A percentile compares a stretch with the other conserved stretches of the same genome.
These are phyloP conservation scores for Saccharomyces pastorianus DNA, from an alignment of 1,139 yeast genomes.

Conservation along the genomic window DNA sequence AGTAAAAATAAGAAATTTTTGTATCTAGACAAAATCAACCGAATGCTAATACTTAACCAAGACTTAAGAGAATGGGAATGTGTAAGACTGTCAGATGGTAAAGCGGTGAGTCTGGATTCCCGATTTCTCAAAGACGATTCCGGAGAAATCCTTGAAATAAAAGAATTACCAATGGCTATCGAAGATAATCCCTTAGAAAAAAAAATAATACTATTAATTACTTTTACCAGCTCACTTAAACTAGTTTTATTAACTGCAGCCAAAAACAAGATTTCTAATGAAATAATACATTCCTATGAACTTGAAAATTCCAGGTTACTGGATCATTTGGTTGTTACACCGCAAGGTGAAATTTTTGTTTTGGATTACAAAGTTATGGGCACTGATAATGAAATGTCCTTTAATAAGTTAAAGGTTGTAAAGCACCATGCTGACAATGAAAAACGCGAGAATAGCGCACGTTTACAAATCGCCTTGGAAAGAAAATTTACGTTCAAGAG, in stretches of 20 bases:
- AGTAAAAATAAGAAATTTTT: slow-evolving; percentile 19
- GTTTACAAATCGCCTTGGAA: background rate
- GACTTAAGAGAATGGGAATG: slow-evolving; percentile 23
- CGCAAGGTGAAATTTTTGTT: background rate
- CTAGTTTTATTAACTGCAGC: slow-evolving; percentile 5
- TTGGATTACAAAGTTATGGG: background rate
- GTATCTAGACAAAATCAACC: slow-evolving; percentile 18
- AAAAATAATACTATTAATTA: background rate
- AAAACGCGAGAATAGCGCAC: background rate
- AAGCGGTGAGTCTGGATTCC: slow-evolving; percentile 15
- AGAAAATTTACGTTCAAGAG: slow-evolving; percentile 7
- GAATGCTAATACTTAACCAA: slow-evolving; percentile 22
- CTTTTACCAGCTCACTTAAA: slow-evolving; percentile 10
- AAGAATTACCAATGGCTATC: slow-evolving; percentile 7
- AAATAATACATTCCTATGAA: background rate
- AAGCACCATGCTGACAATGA: background rate
- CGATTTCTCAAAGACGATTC: slow-evolving; percentile 6
- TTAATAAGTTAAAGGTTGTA: background rate
- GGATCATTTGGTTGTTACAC: background rate
- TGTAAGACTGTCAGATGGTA: slow-evolving; percentile 24
- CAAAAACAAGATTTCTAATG: background rate
- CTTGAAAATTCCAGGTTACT: background rate
- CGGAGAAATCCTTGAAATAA: slow-evolving; percentile 3
- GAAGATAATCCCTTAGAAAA: slow-evolving; percentile 6
- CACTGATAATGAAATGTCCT: background rate